Evolutionary conservation across 371 early-diverging fungal genomes (phyloP).

Genomic region (Mucor indicus): DNA sequence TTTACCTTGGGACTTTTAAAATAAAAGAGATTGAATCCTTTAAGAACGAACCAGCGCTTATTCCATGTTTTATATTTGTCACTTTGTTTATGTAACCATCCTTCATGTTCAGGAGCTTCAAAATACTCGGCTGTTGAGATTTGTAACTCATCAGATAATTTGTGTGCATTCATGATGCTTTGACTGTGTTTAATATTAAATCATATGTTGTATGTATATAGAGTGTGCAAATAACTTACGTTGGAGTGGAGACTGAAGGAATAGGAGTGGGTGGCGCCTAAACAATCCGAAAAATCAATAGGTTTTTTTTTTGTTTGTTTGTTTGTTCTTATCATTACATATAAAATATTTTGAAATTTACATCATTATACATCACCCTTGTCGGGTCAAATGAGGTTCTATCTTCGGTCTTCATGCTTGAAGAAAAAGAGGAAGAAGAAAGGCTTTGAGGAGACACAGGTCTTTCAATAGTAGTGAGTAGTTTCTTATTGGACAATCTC

Average conservation of each 20-base stretch:
- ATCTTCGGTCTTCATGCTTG: no score
- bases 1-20: conserved; percentile 58
- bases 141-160: conserved; percentile 14
- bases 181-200: no score
- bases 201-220: no score
- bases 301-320: no score
- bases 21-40: conserved; percentile 58
- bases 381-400: conserved; percentile 36
- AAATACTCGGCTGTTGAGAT: conserved; percentile 20
- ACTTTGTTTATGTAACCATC: conserved; percentile 65
- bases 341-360: no score
- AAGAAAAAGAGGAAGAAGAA: conserved; percentile 20
- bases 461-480: no score
- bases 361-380: conserved; percentile 27
- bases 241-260: no score
- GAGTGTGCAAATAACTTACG: no score
- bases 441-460: conserved; percentile 39
- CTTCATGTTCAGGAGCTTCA: conserved; percentile 48
- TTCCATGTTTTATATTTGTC: conserved; percentile 69
- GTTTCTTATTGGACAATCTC: no score
- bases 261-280: no score
- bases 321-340: no score
- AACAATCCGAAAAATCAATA: no score
- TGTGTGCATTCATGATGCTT: conserved; percentile 12
- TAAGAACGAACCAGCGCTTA: conserved; percentile 68